phyloP scores from a whole-genome alignment of 495 filamentous ascomycete genomes.

The Neurospora terricola region DNA sequence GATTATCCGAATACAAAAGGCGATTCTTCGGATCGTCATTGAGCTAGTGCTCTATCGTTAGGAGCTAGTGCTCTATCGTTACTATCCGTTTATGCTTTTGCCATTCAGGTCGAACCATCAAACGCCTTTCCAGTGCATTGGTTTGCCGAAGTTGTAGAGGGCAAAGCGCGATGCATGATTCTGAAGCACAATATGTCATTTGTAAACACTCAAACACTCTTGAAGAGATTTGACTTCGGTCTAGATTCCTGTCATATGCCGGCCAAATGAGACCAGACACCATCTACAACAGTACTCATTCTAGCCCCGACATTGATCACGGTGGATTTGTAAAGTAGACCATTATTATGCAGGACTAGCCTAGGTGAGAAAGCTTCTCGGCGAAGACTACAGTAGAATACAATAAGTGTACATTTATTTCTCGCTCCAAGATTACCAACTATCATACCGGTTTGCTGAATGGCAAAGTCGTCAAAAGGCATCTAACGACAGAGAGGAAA shows the following conservation, averaged over 20 bases:
- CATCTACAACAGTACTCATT: neutral
- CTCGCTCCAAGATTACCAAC: neutral
- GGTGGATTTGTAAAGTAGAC: neutral
- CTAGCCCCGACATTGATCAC: neutral
- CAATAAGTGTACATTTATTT: neutral
- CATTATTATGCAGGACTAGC: neutral
- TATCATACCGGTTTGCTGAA: neutral
- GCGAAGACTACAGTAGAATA: neutral
- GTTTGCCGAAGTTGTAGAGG: neutral
- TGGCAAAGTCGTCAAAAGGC: neutral
- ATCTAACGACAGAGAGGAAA: neutral
- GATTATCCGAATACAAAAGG: neutral
- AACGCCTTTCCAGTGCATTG: neutral
- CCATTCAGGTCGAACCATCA: neutral
- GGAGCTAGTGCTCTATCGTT: neutral
- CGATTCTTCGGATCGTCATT: neutral
- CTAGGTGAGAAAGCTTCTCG: neutral
- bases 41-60: neutral
- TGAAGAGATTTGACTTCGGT: neutral
- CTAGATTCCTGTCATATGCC: neutral
- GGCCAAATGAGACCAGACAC: neutral
- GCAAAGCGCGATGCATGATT: neutral
- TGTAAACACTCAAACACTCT: neutral
- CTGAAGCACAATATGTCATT: neutral
- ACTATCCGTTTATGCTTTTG: neutral